Base-by-base conservation (phyloP, 345 rosid species). In the Noccaea bulbosa region DNA sequence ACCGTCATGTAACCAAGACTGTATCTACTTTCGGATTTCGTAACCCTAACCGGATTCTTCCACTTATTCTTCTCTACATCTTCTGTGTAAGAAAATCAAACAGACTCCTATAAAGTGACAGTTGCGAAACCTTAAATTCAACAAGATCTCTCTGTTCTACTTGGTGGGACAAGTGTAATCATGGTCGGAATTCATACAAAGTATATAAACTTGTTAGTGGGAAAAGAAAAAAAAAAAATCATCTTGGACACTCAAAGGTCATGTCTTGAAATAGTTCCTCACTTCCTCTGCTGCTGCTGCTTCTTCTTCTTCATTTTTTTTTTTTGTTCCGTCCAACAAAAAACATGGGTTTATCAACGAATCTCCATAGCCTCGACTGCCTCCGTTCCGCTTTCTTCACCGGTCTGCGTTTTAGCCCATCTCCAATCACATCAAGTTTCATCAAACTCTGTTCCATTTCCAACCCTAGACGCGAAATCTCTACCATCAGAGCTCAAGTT, bases 271-370 rank as follows among this genome's bases (percentile, higher is more conserved):
- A 24, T 2, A 24, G 30, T 24, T 24, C 2, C n/a, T n/a, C n/a
- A n/a, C n/a, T 24, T 24, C 30, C 30, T 24, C 30, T 24, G 30
- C 30, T 24, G 30, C 30, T 24, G 3, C 30, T 24, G 3, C 30
- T 24, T 24, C 30, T 24, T 24, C 30, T 24, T 24, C 30, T 24
- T 24, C 0, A 1, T 24, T 3, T 24, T 24, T 24, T 24, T 24
- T 24, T 24, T 3, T 24, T 24, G 30, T 24, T 24, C 30, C 30
- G 30, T 24, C 30, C 30, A 24, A 24, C 30, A 24, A 44, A 74
- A 59, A 73, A 35, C 77, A 89, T 92, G 96, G 91, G 77, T 45
- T 67, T 88, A n/a, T 65, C 94, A 64, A 73, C 84, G 16, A 83
- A 83, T 34, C 82, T 92, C 80, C 90, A 80, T 78, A 78, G 79